Evolutionary conservation across 495 filamentous ascomycete species (phyloP).

Genomic region (Parathielavia appendiculata): DNA sequence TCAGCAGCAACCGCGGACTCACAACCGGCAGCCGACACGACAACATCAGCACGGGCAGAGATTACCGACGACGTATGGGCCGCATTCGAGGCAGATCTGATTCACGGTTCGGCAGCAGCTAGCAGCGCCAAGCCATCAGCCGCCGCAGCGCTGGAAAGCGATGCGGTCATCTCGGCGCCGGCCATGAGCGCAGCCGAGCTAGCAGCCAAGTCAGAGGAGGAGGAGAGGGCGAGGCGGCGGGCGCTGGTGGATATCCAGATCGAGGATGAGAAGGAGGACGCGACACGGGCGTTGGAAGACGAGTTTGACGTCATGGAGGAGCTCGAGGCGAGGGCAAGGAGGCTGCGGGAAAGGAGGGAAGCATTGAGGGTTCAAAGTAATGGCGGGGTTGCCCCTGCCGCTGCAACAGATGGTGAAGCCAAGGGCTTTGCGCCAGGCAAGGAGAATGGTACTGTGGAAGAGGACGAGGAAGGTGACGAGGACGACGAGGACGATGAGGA

Average conservation of each 20-base stretch:
- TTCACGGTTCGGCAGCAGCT: slow-evolving; percentile 39
- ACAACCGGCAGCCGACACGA: slow-evolving; percentile 18
- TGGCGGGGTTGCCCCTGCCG: slow-evolving; percentile 11
- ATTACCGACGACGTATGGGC: slow-evolving; percentile 86
- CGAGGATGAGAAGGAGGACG: slow-evolving; percentile 79
- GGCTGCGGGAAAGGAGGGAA: slow-evolving; percentile 65
- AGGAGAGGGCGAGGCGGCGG: slow-evolving; percentile 52
- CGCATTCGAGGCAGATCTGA: slow-evolving; percentile 83
- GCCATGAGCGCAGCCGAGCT: slow-evolving; percentile 68
- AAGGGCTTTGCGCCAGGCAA: slow-evolving; percentile 27
- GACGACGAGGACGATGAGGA: slow-evolving; percentile 56
- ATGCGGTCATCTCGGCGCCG: slow-evolving; percentile 65
- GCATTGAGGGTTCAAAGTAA: slow-evolving; percentile 37
- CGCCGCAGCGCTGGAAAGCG: slow-evolving; percentile 13
- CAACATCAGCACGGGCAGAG: slow-evolving; percentile 9
- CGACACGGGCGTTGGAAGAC: slow-evolving; percentile 69
- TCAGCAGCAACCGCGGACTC: slow-evolving; percentile 19
- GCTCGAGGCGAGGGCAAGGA: slow-evolving; percentile 72
- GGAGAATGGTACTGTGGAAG: slow-evolving; percentile 32
- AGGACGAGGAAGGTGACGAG: slow-evolving; percentile 45
- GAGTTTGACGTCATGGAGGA: slow-evolving; percentile 96
- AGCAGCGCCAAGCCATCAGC: slow-evolving; percentile 14
- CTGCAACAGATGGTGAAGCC: slow-evolving; percentile 9
- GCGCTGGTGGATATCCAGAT: slow-evolving; percentile 53
- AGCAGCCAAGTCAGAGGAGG: slow-evolving; percentile 60